phyloP scores from a whole-genome alignment of 2,329 filamentous ascomycete species.

The Fusarium odoratissimum region DNA sequence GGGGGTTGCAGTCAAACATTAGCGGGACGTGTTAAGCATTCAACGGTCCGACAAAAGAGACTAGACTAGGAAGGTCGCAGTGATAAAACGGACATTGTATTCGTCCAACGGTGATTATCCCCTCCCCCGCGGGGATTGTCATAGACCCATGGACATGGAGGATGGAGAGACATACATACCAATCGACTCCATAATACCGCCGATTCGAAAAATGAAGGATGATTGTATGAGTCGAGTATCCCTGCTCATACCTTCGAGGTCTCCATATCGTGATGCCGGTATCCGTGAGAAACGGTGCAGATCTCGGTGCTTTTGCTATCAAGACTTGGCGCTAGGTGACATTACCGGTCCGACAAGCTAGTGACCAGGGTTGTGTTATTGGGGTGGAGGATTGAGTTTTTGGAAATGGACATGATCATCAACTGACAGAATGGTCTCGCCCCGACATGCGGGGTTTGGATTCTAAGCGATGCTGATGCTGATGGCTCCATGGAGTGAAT shows the following conservation, averaged over 20 bases:
- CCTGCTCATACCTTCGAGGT: not conserved
- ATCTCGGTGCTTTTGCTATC: conserved; percentile 14
- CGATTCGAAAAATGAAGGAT: not conserved
- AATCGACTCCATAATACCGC: conserved; percentile 20
- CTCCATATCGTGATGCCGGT: conserved; percentile 14
- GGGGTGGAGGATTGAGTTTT: not conserved
- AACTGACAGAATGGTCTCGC: conserved; percentile 3
- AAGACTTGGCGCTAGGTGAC: conserved; percentile 16
- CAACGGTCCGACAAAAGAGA: conserved; percentile 19
- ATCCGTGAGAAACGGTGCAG: conserved; percentile 27
- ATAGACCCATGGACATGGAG: not conserved
- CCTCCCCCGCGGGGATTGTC: not conserved
- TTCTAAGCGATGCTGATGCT: not conserved
- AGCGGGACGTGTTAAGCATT: not conserved
- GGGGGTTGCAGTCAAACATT: conserved; percentile 1
- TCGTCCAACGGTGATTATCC: conserved; percentile 2
- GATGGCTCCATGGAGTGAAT: conserved; percentile 2
- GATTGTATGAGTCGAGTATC: not conserved
- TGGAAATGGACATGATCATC: not conserved
- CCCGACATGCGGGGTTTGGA: conserved; percentile 20
- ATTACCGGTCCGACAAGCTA: conserved; percentile 24
- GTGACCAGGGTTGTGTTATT: not conserved
- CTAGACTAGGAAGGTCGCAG: not conserved
- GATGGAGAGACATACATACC: not conserved
- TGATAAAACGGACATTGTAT: not conserved